phyloP scores from a whole-genome alignment of 78 protist genomes.

The Ministeria vibrans region DNA sequence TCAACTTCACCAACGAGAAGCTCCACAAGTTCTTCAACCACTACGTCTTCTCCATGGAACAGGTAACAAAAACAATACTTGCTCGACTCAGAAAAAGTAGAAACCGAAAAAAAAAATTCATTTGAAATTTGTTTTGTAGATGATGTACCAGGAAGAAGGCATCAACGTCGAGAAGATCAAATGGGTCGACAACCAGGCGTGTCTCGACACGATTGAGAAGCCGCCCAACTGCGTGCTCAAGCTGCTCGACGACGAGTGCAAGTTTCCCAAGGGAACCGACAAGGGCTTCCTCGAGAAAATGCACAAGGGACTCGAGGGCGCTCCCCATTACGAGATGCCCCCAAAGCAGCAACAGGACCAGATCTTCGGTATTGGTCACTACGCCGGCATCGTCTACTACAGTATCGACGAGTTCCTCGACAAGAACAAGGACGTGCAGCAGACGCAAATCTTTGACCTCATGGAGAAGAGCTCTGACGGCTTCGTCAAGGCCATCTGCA shows the following conservation, averaged over 20 bases:
- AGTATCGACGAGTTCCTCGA: constrained; percentile 66
- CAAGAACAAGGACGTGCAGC: constrained; percentile 78
- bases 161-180: constrained; percentile 19
- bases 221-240: constrained; percentile 28
- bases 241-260: constrained; percentile 48
- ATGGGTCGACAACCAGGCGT: constrained; percentile 17
- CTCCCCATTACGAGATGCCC: neutral
- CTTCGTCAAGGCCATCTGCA: neutral
- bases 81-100: no score
- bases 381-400: constrained; percentile 72
- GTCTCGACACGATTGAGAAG: constrained; percentile 30
- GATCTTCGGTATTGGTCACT: constrained; percentile 48
- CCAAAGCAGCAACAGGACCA: neutral
- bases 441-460: neutral
- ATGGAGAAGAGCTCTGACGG: constrained; percentile 4
- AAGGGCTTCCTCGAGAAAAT: constrained; percentile 24
- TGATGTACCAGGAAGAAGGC: constrained; percentile 29
- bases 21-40: constrained; percentile 74
- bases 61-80: constrained; percentile 34
- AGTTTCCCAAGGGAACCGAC: constrained; percentile 34
- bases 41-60: constrained; percentile 29
- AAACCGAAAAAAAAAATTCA: no score
- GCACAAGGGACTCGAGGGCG: neutral
- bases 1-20: constrained; percentile 86
- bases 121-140: no score